phyloP scores from a whole-genome alignment of 306 rosid species.

The Bauhinia variegata region DNA sequence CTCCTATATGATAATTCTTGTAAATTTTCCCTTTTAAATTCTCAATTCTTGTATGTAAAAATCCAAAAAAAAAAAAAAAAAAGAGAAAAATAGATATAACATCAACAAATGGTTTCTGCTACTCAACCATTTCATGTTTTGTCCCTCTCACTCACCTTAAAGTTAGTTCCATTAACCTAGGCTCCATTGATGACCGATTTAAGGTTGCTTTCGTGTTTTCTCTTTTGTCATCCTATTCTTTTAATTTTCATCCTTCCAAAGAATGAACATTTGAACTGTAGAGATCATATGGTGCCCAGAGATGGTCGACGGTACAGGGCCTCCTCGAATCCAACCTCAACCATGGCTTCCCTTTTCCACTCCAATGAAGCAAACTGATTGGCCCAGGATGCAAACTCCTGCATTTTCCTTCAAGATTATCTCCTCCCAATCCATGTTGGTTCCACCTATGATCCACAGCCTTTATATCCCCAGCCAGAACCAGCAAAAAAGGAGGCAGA shows the following conservation, averaged over 20 bases:
- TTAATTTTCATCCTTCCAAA: slow-evolving; percentile 61
- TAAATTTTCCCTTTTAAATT: slow-evolving; percentile 2
- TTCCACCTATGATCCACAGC: slow-evolving; percentile 86
- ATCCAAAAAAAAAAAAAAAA: background rate
- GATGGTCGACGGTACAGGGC: slow-evolving; percentile 80
- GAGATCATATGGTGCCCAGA: slow-evolving; percentile 91
- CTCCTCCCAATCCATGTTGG: slow-evolving; percentile 90
- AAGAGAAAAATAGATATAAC: background rate
- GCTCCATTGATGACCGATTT: background rate
- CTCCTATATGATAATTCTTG: too few species aligned
- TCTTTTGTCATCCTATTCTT: background rate
- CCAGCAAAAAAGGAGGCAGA: slow-evolving; percentile 82
- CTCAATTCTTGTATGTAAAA: slow-evolving; percentile 27
- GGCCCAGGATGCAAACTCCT: slow-evolving; percentile 84
- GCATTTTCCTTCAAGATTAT: slow-evolving; percentile 79
- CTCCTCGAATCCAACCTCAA: slow-evolving; percentile 82
- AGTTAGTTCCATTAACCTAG: background rate
- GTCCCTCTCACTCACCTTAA: background rate
- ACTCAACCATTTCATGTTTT: slow-evolving; percentile 24
- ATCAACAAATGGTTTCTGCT: slow-evolving; percentile 7
- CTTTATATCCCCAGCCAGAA: slow-evolving; percentile 69
- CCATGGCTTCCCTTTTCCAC: slow-evolving; percentile 96
- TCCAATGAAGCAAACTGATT: slow-evolving; percentile 84
- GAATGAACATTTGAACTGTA: slow-evolving; percentile 59
- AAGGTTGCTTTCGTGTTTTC: background rate